These are phyloP conservation scores for Microcyclospora tardicrescens DNA, from an alignment of 2,329 filamentous ascomycete species.

Conservation along the genomic window DNA sequence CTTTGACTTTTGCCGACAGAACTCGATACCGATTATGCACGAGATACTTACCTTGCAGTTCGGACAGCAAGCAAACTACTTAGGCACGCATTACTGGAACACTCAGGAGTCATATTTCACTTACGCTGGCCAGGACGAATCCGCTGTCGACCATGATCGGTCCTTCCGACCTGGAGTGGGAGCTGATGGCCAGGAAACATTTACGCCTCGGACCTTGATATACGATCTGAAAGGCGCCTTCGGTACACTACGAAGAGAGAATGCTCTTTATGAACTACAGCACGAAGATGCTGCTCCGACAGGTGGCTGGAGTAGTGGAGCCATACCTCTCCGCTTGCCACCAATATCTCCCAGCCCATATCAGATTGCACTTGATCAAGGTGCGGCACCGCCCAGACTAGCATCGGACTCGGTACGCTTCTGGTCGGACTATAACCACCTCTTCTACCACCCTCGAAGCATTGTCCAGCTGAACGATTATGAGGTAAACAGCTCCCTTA, in stretches of 20 bases:
- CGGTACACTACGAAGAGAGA: slow-evolving; percentile 74
- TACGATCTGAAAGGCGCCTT: slow-evolving; percentile 94
- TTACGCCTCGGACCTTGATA: slow-evolving; percentile 77
- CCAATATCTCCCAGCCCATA: slow-evolving; percentile 61
- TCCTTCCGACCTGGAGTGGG: slow-evolving; percentile 78
- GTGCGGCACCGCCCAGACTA: slow-evolving; percentile 49
- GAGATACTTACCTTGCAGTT: slow-evolving; percentile 92
- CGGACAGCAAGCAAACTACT: slow-evolving; percentile 82
- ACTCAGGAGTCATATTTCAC: slow-evolving; percentile 98
- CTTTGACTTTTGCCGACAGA: too few relatives aligned
- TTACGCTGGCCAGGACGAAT: slow-evolving; percentile 57
- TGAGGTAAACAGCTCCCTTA: slow-evolving; percentile 64
- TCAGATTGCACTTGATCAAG: slow-evolving; percentile 65
- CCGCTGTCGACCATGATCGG: slow-evolving; percentile 65
- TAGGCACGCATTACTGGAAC: slow-evolving; percentile 97
- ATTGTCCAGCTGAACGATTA: slow-evolving; percentile 80
- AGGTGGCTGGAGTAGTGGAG: slow-evolving; percentile 46
- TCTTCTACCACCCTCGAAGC: slow-evolving; percentile 85
- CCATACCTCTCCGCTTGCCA: slow-evolving; percentile 55
- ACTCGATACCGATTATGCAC: slow-evolving; percentile 49
- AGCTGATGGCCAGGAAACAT: slow-evolving; percentile 77
- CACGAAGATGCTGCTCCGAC: slow-evolving; percentile 22
- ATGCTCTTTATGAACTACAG: slow-evolving; percentile 65
- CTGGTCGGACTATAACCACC: slow-evolving; percentile 90
- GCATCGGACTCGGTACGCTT: slow-evolving; percentile 66